These are phyloP conservation scores for Suhomyces choctaworum DNA, from an alignment of 1,139 yeast genomes.

Conservation along the genomic window DNA sequence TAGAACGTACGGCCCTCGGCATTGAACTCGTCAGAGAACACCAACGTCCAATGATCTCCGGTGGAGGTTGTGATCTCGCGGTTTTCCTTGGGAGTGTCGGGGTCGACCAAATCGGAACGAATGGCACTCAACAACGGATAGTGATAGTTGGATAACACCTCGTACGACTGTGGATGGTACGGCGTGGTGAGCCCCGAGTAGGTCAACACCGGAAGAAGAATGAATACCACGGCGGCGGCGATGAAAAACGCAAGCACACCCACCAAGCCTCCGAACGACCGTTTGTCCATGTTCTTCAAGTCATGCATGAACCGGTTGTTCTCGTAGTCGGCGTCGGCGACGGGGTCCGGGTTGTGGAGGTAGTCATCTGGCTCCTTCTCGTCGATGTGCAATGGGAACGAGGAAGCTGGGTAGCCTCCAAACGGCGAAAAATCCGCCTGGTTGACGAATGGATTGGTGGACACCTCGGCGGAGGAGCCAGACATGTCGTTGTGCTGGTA, in stretches of 20 bases:
- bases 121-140: conserved; percentile 65
- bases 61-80: conserved; percentile 42
- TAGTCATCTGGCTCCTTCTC: conserved; percentile 93
- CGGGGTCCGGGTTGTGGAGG: conserved; percentile 90
- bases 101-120: conserved; percentile 64
- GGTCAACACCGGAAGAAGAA: conserved; percentile 72
- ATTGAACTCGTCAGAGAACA: conserved; percentile 81
- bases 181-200: conserved; percentile 60
- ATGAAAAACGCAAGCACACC: conserved; percentile 58
- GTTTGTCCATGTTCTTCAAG: conserved; percentile 57
- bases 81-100: conserved; percentile 71
- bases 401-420: conserved; percentile 90
- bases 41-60: conserved; percentile 70
- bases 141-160: conserved; percentile 53
- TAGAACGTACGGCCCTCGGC: conserved; percentile 82
- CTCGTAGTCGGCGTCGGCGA: conserved; percentile 78
- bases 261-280: conserved; percentile 56
- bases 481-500: conserved; percentile 2
- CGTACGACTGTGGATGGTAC: conserved; percentile 33
- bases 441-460: conserved; percentile 13
- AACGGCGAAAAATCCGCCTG: conserved; percentile 65
- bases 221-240: conserved; percentile 66
- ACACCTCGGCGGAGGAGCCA: conserved; percentile 8
- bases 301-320: conserved; percentile 60
- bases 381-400: conserved; percentile 81